These are phyloP conservation scores for Mytilinidion resinicola DNA, from an alignment of 495 filamentous ascomycete genomes.

Conservation along the genomic window DNA sequence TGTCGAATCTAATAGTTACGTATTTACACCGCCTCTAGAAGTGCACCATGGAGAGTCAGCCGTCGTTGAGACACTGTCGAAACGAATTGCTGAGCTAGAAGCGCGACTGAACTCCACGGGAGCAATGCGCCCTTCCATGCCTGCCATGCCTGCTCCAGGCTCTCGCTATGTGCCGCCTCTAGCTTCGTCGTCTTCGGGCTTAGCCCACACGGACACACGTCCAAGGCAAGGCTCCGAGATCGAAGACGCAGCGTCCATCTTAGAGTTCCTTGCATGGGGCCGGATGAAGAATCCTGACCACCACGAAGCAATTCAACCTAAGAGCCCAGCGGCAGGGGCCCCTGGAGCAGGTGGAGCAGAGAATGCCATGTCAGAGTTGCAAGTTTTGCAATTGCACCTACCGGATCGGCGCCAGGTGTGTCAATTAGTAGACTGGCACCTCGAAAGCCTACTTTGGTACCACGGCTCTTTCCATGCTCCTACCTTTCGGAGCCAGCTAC, in stretches of 20 bases:
- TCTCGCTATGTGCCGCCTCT: not conserved
- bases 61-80: not conserved
- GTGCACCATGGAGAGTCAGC: not conserved
- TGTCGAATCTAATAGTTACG: not conserved
- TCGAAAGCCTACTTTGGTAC: slow-evolving; percentile 8
- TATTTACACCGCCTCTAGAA: not conserved
- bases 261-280: slow-evolving; percentile 44
- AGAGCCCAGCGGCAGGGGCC: not conserved
- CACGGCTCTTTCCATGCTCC: slow-evolving; percentile 6
- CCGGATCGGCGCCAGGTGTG: slow-evolving; percentile 1
- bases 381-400: slow-evolving; percentile 4
- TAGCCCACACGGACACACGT: not conserved
- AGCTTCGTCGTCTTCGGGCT: not conserved
- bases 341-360: not conserved
- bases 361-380: not conserved
- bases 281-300: slow-evolving; percentile 39
- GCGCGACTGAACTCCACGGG: not conserved
- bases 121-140: too few relatives aligned
- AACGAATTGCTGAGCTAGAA: not conserved
- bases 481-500: slow-evolving; percentile 1
- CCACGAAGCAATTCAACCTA: slow-evolving; percentile 5
- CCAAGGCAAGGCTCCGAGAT: slow-evolving; percentile 21
- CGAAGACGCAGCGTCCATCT: slow-evolving; percentile 42
- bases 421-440: slow-evolving; percentile 8
- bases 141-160: too few relatives aligned